These are phyloP conservation scores for Hypoxylon sp. DNA, from an alignment of 2,329 filamentous ascomycete species.

Conservation along the genomic window DNA sequence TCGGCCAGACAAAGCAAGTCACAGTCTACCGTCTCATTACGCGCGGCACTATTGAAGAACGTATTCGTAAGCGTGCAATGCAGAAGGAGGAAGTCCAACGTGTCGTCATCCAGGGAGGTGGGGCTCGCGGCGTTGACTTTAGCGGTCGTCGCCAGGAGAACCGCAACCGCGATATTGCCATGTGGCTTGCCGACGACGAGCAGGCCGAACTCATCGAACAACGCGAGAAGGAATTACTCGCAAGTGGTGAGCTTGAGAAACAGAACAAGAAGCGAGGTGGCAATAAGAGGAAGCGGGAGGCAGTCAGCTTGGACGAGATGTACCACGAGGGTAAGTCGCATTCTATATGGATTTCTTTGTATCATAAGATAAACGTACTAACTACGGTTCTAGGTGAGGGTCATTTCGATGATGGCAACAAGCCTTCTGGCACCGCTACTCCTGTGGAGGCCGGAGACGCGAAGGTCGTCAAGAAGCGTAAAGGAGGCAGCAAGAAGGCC, in stretches of 20 bases:
- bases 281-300: constrained; percentile 69
- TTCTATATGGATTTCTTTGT: background rate
- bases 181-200: constrained; percentile 98
- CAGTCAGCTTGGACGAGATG: constrained; percentile 90
- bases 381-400: constrained; percentile 81
- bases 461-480: constrained; percentile 69
- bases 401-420: constrained; percentile 90
- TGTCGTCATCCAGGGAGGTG: constrained; percentile 94
- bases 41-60: constrained; percentile 95
- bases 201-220: constrained; percentile 94
- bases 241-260: constrained; percentile 78
- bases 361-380: constrained; percentile 48
- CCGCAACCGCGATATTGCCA: constrained; percentile 96
- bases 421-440: constrained; percentile 88
- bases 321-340: constrained; percentile 94
- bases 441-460: constrained; percentile 74
- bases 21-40: constrained; percentile 99
- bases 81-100: constrained; percentile 99
- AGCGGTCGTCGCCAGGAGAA: constrained; percentile 93
- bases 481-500: constrained; percentile 72
- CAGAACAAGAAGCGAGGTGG: constrained; percentile 72
- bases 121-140: constrained; percentile 91
- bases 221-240: constrained; percentile 88
- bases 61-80: constrained; percentile 94
- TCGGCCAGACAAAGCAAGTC: constrained; percentile 95